phyloP scores from a whole-genome alignment of 139 green algal species.

The Chlorella sp. region DNA sequence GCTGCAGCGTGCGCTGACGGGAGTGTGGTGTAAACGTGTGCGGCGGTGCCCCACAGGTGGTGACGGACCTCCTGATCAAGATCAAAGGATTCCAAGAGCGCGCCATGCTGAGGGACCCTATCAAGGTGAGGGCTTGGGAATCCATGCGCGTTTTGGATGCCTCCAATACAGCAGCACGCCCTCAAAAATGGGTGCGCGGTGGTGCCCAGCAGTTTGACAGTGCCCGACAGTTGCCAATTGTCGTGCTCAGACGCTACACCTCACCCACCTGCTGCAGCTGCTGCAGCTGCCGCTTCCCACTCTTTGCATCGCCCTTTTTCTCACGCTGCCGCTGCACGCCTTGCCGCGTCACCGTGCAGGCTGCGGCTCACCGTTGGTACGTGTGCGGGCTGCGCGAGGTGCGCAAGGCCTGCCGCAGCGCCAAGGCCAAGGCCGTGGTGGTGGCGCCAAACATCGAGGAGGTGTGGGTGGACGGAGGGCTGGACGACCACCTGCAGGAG shows the following conservation, averaged over 20 bases:
- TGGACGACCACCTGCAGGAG: conserved; percentile 47
- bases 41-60: too few relatives aligned
- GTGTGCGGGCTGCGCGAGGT: conserved; percentile 62
- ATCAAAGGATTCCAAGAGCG: conserved; percentile 49
- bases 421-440: conserved; percentile 45
- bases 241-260: background rate
- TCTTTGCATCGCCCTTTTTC: background rate
- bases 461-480: conserved; percentile 41
- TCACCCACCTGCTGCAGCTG: background rate
- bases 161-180: too few relatives aligned
- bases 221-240: background rate
- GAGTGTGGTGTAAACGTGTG: too few relatives aligned
- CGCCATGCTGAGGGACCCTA: conserved; percentile 37
- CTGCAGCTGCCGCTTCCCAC: too few relatives aligned
- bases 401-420: conserved; percentile 54
- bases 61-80: conserved; percentile 26
- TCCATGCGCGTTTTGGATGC: too few relatives aligned
- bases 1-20: too few relatives aligned
- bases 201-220: too few relatives aligned
- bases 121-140: conserved; percentile 42
- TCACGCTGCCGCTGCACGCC: background rate
- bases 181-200: too few relatives aligned
- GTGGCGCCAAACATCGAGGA: conserved; percentile 75
- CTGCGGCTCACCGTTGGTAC: conserved; percentile 35
- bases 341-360: conserved; percentile 1